Evolutionary conservation across 352 stramenopile species (phyloP).

Genomic region (Globisporangium alternatum): DNA sequence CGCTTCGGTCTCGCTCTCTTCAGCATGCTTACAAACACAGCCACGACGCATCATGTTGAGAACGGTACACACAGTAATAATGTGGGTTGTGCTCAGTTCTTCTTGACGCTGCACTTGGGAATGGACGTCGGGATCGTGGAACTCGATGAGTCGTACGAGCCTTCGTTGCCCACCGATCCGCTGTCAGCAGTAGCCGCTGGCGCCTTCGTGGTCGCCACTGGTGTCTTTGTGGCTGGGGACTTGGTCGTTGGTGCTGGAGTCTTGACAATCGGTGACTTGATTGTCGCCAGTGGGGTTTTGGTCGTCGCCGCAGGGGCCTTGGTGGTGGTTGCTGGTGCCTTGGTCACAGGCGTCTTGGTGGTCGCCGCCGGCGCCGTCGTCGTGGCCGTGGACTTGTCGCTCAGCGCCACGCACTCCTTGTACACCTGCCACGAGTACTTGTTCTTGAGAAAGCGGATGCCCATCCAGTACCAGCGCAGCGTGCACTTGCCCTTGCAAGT

Average conservation of each 20-base stretch:
- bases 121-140: conserved; percentile 9
- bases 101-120: conserved; percentile 13
- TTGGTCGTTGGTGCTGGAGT: not conserved
- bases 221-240: conserved; percentile 1
- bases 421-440: conserved; percentile 58
- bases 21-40: too few species aligned
- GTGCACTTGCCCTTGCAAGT: conserved; percentile 29
- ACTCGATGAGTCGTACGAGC: conserved; percentile 1
- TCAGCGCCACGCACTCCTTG: conserved; percentile 36
- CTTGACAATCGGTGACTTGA: not conserved
- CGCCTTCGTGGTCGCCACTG: not conserved
- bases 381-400: conserved; percentile 8
- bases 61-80: not conserved
- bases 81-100: not conserved
- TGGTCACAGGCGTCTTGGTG: too few species aligned
- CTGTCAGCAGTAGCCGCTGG: not conserved
- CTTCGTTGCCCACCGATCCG: conserved; percentile 9
- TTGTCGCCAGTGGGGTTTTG: conserved; percentile 1
- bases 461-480: conserved; percentile 38
- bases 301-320: conserved; percentile 1
- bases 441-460: conserved; percentile 39
- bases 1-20: not conserved
- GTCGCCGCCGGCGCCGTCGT: not conserved
- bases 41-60: too few species aligned
- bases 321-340: not conserved